These are phyloP conservation scores for Neoascochyta sp. DNA, from an alignment of 2,329 filamentous ascomycete species.

Conservation along the genomic window DNA sequence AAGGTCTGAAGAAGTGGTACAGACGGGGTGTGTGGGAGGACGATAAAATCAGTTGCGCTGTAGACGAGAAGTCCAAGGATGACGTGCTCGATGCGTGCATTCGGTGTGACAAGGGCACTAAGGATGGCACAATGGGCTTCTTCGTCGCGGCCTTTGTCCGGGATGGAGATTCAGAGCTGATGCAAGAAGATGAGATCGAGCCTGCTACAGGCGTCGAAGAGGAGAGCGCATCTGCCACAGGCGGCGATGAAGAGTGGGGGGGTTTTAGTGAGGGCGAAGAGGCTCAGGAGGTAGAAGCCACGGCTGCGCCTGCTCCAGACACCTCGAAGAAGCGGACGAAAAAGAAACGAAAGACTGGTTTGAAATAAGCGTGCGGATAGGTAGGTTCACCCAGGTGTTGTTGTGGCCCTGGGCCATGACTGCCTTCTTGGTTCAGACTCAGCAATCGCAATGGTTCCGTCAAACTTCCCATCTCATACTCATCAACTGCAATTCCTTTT, in stretches of 20 bases:
- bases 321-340: no score
- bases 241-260: slow-evolving; percentile 42
- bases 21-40: slow-evolving; percentile 51
- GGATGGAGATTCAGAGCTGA: slow-evolving; percentile 35
- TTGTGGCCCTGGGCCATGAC: no score
- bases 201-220: slow-evolving; percentile 2
- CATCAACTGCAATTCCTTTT: no score
- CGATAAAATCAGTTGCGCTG: slow-evolving; percentile 40
- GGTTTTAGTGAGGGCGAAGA: slow-evolving; percentile 42
- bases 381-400: no score
- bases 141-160: slow-evolving; percentile 87
- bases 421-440: no score
- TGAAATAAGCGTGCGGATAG: no score
- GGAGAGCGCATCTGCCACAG: slow-evolving; percentile 2
- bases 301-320: no score
- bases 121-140: slow-evolving; percentile 86
- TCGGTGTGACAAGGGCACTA: slow-evolving; percentile 74
- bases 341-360: no score
- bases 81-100: slow-evolving; percentile 70
- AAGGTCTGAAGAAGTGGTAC: slow-evolving; percentile 73
- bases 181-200: not conserved
- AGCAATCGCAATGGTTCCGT: no score
- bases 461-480: no score
- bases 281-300: slow-evolving; percentile 4
- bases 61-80: slow-evolving; percentile 11